Evolutionary conservation across 495 filamentous ascomycete genomes (phyloP).

Genomic region (Aspergillus avenaceus): DNA sequence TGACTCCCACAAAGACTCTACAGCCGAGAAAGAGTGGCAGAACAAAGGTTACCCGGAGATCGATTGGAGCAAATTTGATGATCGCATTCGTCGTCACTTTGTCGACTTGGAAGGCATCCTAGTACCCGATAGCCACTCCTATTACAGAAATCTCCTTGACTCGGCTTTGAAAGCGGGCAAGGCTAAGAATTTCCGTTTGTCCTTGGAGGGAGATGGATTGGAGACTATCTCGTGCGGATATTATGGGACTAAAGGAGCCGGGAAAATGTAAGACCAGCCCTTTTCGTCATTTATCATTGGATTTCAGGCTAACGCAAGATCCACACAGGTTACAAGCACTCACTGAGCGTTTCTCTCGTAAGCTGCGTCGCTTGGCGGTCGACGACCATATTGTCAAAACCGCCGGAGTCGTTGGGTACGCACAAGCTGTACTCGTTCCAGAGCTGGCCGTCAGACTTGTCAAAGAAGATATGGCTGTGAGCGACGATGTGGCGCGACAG

Average conservation of each 20-base stretch:
- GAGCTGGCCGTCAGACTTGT: slow-evolving; percentile 76
- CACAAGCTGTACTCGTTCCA: slow-evolving; percentile 83
- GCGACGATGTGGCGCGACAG: slow-evolving; percentile 57
- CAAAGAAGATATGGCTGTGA: slow-evolving; percentile 78
- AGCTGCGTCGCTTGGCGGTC: slow-evolving; percentile 59
- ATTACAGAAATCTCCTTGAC: slow-evolving; percentile 59
- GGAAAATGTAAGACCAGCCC: slow-evolving; percentile 48
- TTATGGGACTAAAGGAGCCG: slow-evolving; percentile 77
- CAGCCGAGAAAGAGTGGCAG: slow-evolving; percentile 58
- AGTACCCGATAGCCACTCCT: slow-evolving; percentile 48
- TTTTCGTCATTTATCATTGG: background rate
- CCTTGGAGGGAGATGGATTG: slow-evolving; percentile 29
- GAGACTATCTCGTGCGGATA: slow-evolving; percentile 66
- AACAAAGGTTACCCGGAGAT: slow-evolving; percentile 71
- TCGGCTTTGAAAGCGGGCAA: slow-evolving; percentile 55
- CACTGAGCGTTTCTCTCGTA: slow-evolving; percentile 53
- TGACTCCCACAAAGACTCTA: slow-evolving; percentile 56
- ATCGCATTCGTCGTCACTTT: slow-evolving; percentile 57
- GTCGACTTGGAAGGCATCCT: slow-evolving; percentile 55
- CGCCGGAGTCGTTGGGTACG: slow-evolving; percentile 67
- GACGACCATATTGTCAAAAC: slow-evolving; percentile 66
- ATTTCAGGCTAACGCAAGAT: background rate
- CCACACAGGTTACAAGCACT: slow-evolving; percentile 55
- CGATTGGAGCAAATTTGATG: slow-evolving; percentile 66
- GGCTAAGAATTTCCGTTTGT: slow-evolving; percentile 57